phyloP scores from a whole-genome alignment of 495 filamentous ascomycete species.

The Viridothelium virens region DNA sequence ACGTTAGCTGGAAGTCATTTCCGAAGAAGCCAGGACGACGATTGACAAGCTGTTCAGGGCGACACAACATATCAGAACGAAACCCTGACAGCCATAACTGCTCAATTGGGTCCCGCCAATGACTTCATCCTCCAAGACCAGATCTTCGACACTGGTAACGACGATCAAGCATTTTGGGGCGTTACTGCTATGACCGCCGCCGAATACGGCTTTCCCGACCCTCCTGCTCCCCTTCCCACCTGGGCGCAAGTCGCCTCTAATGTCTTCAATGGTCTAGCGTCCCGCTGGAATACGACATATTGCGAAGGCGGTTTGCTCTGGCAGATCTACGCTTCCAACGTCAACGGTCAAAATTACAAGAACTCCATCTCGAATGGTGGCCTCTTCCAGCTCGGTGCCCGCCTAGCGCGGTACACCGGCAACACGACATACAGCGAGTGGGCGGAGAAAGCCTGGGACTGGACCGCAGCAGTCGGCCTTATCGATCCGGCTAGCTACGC shows the following conservation, averaged over 20 bases:
- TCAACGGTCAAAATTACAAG: conserved; percentile 53
- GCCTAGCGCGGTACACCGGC: conserved; percentile 58
- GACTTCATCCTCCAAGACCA: conserved; percentile 35
- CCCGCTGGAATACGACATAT: conserved; percentile 43
- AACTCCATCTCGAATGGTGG: conserved; percentile 64
- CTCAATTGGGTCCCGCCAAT: conserved; percentile 34
- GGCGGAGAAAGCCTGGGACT: conserved; percentile 34
- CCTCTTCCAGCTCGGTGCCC: conserved; percentile 60
- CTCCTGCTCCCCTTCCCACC: conserved; percentile 43
- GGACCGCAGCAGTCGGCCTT: conserved; percentile 29
- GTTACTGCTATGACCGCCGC: conserved; percentile 64
- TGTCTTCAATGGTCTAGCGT: conserved; percentile 34
- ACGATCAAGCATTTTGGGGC: conserved; percentile 78
- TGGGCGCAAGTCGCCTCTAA: conserved; percentile 52
- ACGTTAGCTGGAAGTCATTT: background rate
- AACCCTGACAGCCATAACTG: conserved; percentile 30
- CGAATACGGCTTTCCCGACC: conserved; percentile 64
- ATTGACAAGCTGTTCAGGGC: conserved; percentile 27
- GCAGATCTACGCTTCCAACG: conserved; percentile 49
- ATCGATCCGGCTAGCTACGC: conserved; percentile 26
- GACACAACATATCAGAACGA: conserved; percentile 32
- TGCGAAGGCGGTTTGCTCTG: conserved; percentile 50
- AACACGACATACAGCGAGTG: conserved; percentile 50
- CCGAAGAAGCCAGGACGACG: conserved; percentile 23
- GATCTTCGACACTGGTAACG: conserved; percentile 47